Evolutionary conservation across 768 basidiomycete genomes (phyloP).

Genomic region (Sutorius australiensis): DNA sequence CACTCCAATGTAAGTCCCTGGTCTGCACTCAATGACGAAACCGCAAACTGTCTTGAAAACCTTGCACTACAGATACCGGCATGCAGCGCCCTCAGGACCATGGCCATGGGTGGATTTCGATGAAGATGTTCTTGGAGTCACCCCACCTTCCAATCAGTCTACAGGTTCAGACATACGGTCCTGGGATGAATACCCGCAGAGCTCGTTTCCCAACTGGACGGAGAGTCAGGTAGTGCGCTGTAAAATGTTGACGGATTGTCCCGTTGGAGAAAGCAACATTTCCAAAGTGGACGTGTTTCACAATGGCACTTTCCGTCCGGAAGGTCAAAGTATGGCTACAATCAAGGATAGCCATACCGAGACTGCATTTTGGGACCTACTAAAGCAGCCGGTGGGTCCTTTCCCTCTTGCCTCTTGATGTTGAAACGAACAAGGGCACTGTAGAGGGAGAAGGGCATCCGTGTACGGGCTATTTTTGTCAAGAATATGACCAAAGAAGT

Average conservation of each 20-base stretch:
- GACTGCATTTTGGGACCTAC: constrained; percentile 34
- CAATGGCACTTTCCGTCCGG: constrained; percentile 9
- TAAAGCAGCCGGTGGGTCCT: constrained; percentile 33
- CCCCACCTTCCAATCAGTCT: not conserved
- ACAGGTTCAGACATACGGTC: not conserved
- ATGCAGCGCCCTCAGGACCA: constrained; percentile 38
- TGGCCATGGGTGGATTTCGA: constrained; percentile 43
- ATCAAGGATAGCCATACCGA: constrained; percentile 12
- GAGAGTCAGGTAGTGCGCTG: constrained; percentile 29
- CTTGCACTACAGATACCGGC: constrained; percentile 28
- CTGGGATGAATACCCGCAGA: constrained; percentile 32
- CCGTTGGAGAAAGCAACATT: constrained; percentile 11
- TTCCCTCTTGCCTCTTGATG: not conserved
- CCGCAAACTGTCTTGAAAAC: not conserved
- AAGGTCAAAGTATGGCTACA: not conserved
- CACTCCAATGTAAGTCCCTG: constrained; percentile 18
- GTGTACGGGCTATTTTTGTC: constrained; percentile 48
- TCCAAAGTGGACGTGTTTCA: constrained; percentile 24
- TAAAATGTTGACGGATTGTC: constrained; percentile 25
- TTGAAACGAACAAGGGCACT: not conserved
- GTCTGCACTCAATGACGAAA: not conserved
- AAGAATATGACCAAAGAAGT: constrained; percentile 48
- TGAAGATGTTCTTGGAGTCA: constrained; percentile 16
- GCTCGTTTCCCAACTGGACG: constrained; percentile 32
- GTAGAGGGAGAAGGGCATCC: constrained; percentile 34